Conservation (phyloP, 352 stramenopile species). For the Phytophthora multivora region DNA sequence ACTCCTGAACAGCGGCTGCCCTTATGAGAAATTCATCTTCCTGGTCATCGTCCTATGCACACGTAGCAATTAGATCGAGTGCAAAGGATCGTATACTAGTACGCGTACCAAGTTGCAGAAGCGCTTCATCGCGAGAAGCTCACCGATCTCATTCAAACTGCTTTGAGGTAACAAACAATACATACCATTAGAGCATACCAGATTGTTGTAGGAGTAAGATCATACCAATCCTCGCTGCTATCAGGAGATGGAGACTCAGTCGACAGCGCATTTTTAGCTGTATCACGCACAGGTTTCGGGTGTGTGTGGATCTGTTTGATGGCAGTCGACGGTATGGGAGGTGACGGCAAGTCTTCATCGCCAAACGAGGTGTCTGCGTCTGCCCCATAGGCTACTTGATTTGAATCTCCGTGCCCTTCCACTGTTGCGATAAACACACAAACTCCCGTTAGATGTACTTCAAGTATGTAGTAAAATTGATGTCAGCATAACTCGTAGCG, state of each 20-base stretch:
- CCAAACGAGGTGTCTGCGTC: too few relatives aligned
- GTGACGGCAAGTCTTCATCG: neutral
- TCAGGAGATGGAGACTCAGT: constrained; percentile 15
- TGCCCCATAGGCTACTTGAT: neutral
- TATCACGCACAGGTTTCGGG: neutral
- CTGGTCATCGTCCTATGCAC: constrained; percentile 32
- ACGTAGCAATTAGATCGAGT: neutral
- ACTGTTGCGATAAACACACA: constrained; percentile 5
- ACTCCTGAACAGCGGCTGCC: constrained; percentile 26
- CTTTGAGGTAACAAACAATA: neutral
- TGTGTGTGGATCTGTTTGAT: neutral
- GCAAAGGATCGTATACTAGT: neutral
- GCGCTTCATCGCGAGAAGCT: constrained; percentile 25
- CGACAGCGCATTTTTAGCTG: too few relatives aligned
- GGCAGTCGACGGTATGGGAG: neutral
- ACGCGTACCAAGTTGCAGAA: constrained; percentile 27
- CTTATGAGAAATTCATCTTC: constrained; percentile 36
- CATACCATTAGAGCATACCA: neutral
- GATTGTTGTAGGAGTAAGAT: neutral
- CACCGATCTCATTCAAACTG: constrained; percentile 18
- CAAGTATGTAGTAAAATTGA: too few relatives aligned
- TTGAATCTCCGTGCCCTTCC: neutral
- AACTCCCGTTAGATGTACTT: constrained; percentile 3
- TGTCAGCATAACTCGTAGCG: neutral
- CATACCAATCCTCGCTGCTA: constrained; percentile 27